Base-by-base conservation (phyloP, 192 early-diverging fungal species). In the Coemansia sp. region DNA sequence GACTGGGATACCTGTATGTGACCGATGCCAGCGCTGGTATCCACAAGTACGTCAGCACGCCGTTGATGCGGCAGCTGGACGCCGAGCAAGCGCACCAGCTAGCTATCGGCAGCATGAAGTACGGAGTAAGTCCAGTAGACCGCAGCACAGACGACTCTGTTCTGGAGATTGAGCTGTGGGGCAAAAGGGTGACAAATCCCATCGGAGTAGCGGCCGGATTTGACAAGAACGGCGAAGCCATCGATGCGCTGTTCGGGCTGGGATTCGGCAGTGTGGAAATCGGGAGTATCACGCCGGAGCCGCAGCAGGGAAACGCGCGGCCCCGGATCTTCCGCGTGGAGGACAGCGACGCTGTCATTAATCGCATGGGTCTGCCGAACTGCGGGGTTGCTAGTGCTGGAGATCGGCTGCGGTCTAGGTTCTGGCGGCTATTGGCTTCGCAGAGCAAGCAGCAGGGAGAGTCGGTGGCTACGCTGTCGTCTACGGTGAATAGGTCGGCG, bases 191-290 rank as follows among this genome's bases (percentile, higher is more conserved):
- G 58, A 64, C 78, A 3, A 95, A 94, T 83, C 94, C 94, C 3
- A 66, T 96, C 6, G 91, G 92, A 1, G 71, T 96, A 59, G 94
- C 94, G 9, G 94, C 94, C 21, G 94, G 94, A 21, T 96, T 87
- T 58, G 94, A 96, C 74, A 96, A 96, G 82, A 87, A 96, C 75
- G 93, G 84, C 10, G 92, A 94, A 76, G 94, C 91, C 0, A 84
- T 95, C 16, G 95, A 95, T 70, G 79, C 86, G 39, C 70, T 96
- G 59, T 88, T 94, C 64, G 88, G 80, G 37, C 80, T 94, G 64
- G 95, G 95, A 21, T 96, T 95, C 73, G 94, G 93, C 14, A 68
- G 85, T 26, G 94, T 96, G n/a, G 95, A 96, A 74, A 85, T 96
- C 21, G 95, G 95, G 41, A 90, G 87, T 69, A 86, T 96, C 25